Evolutionary conservation across 371 early-diverging fungal species (phyloP).

Genomic region (Batkoa obscura): DNA sequence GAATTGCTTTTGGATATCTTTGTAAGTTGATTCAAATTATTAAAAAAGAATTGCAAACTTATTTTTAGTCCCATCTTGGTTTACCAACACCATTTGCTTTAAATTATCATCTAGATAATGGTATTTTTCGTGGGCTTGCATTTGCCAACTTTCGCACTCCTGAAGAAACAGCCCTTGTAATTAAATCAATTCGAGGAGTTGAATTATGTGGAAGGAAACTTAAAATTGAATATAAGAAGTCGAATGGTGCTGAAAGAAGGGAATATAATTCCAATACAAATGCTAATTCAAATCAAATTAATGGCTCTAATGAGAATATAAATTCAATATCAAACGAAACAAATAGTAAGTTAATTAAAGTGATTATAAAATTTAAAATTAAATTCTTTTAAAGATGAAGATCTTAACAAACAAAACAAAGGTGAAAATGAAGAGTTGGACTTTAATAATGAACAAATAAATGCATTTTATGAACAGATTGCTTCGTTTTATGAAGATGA

Average conservation of each 20-base stretch:
- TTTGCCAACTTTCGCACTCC: conserved; percentile 64
- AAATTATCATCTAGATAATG: conserved; percentile 64
- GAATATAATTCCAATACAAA: neutral
- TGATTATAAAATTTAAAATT: too few relatives aligned
- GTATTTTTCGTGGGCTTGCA: conserved; percentile 58
- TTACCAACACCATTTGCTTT: conserved; percentile 60
- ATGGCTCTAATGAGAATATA: too few relatives aligned
- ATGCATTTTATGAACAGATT: conserved; percentile 43
- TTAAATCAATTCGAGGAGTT: conserved; percentile 41
- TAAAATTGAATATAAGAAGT: conserved; percentile 52
- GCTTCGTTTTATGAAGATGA: conserved; percentile 46
- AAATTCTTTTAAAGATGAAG: too few relatives aligned
- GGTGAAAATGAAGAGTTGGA: conserved; percentile 11
- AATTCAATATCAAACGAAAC: too few relatives aligned
- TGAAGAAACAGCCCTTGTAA: conserved; percentile 48
- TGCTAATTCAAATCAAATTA: too few relatives aligned
- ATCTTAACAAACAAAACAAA: too few relatives aligned
- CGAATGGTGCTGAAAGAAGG: neutral
- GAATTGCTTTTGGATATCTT: conserved; percentile 45
- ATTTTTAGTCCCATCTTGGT: conserved; percentile 22
- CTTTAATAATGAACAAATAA: conserved; percentile 41
- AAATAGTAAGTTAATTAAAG: too few relatives aligned
- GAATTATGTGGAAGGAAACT: conserved; percentile 52
- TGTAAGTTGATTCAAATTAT: conserved; percentile 16
- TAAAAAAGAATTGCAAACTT: neutral